A percentile compares a stretch with the other conserved stretches of the same genome.
Conservation (phyloP, 257 asterid genomes). For the Knoxia roxburghii region DNA sequence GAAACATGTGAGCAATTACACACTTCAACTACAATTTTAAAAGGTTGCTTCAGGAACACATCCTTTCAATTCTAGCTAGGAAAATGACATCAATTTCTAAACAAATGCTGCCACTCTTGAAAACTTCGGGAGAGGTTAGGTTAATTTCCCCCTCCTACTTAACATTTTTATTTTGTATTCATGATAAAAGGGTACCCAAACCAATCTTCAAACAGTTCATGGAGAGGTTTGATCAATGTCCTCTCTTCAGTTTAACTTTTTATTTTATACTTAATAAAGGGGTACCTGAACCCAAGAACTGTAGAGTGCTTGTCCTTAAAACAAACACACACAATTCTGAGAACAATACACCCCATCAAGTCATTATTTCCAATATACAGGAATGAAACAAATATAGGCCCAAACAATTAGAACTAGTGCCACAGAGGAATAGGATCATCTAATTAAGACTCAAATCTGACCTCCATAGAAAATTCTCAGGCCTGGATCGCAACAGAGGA, state of each 20-base stretch:
- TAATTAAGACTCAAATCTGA: constrained; percentile 1
- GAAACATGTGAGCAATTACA: background rate
- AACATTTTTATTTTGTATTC: too few species aligned
- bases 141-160: too few species aligned
- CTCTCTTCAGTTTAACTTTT: too few species aligned
- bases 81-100: background rate
- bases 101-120: too few species aligned
- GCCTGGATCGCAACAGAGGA: constrained; percentile 18
- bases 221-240: too few species aligned
- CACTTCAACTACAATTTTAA: background rate
- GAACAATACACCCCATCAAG: background rate
- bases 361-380: background rate
- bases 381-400: background rate
- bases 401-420: background rate
- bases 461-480: background rate
- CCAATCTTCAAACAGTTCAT: too few species aligned
- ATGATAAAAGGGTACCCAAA: too few species aligned
- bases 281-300: too few species aligned
- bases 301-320: too few species aligned
- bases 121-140: too few species aligned
- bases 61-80: background rate
- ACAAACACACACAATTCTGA: too few species aligned
- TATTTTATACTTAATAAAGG: too few species aligned
- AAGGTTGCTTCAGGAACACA: background rate
- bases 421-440: background rate